Conservation (phyloP, 1,139 yeast species). For the Nakaseomyces bracarensis region DNA sequence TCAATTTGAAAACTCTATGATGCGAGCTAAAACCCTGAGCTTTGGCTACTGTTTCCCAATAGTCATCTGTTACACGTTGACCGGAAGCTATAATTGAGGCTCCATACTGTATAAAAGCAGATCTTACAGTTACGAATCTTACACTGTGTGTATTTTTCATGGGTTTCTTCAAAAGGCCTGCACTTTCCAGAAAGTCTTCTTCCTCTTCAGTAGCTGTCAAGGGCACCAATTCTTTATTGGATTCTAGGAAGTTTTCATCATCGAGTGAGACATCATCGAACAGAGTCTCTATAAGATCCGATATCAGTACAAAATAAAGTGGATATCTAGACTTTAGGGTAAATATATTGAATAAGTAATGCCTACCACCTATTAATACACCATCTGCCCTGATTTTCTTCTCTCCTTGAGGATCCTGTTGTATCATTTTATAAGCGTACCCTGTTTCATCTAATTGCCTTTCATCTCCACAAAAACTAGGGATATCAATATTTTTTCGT, state of each 20-base stretch:
- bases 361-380: conserved; percentile 56
- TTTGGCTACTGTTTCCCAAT: conserved; percentile 63
- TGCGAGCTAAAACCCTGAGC: conserved; percentile 47
- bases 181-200: conserved; percentile 10
- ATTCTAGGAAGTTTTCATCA: conserved; percentile 14
- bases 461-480: conserved; percentile 9
- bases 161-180: conserved; percentile 8
- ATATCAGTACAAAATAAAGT: conserved; percentile 17
- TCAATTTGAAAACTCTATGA: conserved; percentile 36
- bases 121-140: conserved; percentile 28
- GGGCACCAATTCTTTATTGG: conserved; percentile 19
- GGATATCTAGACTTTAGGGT: conserved; percentile 14
- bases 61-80: conserved; percentile 61
- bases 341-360: conserved; percentile 71
- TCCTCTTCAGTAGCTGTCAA: conserved; percentile 15
- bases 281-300: conserved; percentile 18
- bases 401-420: conserved; percentile 68
- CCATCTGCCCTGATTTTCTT: conserved; percentile 64
- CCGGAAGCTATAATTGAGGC: conserved; percentile 58
- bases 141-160: neutral
- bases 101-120: conserved; percentile 65
- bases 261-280: conserved; percentile 9
- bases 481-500: conserved; percentile 12
- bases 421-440: conserved; percentile 15
- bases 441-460: conserved; percentile 9